These are phyloP conservation scores for Tubosaeta sp. DNA, from an alignment of 768 basidiomycete genomes.

Conservation along the genomic window DNA sequence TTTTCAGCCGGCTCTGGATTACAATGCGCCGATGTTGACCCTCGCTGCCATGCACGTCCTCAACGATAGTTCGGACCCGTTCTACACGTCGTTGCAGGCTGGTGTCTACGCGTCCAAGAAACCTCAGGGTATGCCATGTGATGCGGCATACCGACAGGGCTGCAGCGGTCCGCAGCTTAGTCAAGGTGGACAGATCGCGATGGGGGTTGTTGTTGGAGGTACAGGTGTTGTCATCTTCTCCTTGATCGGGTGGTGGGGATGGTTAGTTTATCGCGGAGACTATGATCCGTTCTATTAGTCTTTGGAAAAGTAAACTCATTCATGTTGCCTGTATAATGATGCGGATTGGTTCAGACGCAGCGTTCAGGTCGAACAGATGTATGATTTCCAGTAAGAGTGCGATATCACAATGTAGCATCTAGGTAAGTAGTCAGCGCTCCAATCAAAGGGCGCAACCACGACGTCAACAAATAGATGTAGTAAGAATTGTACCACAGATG, in stretches of 20 bases:
- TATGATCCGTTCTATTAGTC: conserved; percentile 22
- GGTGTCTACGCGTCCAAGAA: conserved; percentile 60
- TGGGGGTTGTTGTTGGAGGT: conserved; percentile 61
- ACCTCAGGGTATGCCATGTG: conserved; percentile 74
- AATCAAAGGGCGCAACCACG: neutral
- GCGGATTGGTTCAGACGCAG: neutral
- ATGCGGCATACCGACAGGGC: conserved; percentile 56
- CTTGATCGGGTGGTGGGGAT: conserved; percentile 34
- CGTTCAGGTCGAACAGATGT: neutral
- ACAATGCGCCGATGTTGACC: conserved; percentile 86
- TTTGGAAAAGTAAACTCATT: neutral
- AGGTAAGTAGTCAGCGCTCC: neutral
- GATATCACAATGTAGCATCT: neutral
- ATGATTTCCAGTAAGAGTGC: neutral
- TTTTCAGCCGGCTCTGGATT: conserved; percentile 72
- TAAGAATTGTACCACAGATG: neutral
- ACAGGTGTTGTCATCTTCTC: conserved; percentile 57
- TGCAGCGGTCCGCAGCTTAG: conserved; percentile 53
- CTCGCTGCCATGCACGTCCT: conserved; percentile 76
- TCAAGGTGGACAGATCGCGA: conserved; percentile 58
- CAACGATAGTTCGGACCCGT: conserved; percentile 67
- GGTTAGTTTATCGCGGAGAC: conserved; percentile 24
- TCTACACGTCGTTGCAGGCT: conserved; percentile 64
- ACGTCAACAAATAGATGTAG: neutral
- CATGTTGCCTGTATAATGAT: neutral